Evolutionary conservation across 1,139 yeast genomes (phyloP), one percentile per base, ranked within the genome.

Genomic region (Kazachstania sp.): DNA sequence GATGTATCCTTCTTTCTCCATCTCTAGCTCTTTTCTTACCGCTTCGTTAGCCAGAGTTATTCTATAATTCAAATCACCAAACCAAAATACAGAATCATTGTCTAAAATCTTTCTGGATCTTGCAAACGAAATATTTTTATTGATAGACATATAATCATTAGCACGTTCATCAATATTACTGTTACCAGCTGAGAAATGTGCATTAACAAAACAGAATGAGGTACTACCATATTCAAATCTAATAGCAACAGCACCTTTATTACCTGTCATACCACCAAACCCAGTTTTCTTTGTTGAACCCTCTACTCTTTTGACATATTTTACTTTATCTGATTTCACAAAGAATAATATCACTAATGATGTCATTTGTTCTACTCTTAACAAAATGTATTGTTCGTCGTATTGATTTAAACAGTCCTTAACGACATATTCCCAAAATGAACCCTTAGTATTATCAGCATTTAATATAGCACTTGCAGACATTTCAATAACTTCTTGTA

Each of bases 181-280:
- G 45, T 82, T 78, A 1, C 99, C 98, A 0, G 98, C 97, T 0
- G 98, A 96, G 54, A 80, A 72, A 71, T 92, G 99, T 3, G 95
- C 85, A 45, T 88, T 84, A 31, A 87, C 83, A 62, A 86, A 81
- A 61, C 95, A 85, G 51, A 86, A 71, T 0, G 86, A 74, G 1
- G 92, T 78, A 46, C 81, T 81, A 11, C 87, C 87, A 54, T 84
- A 77, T 49, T 81, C 75, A 65, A 92, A 79, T 53, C 97, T 73
- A 12, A 88, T 84, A 0, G 95, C 90, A 45, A 87, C 83, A 1
- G 92, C 96, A 31, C 99, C 99, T 65, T 92, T 92, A 61, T 92
- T 92, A 16, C 97, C 97, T 38, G 96, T 84, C 61, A 87, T 79
- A 15, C 97, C 97, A 18, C 95, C 95, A 45, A 92, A 71, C 0